Evolutionary conservation across 2,329 filamentous ascomycete species (phyloP).

Genomic region (Furcasterigmium furcatum): DNA sequence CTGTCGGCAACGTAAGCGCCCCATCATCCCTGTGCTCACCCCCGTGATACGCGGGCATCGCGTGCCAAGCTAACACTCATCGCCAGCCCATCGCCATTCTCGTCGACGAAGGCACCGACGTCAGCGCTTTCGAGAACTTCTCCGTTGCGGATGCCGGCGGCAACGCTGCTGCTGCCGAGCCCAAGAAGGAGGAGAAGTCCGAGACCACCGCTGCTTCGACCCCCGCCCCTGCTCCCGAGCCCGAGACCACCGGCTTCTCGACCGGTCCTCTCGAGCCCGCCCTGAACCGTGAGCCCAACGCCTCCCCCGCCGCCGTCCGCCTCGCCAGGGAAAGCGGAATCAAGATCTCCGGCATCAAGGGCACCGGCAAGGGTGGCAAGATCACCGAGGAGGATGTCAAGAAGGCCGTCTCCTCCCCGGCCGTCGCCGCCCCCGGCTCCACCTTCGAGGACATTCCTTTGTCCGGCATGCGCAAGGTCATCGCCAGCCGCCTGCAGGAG

Average conservation of each 20-base stretch:
- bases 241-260: conserved; percentile 54
- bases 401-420: conserved; percentile 66
- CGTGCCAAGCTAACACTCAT: conserved; percentile 6
- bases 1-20: conserved; percentile 82
- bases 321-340: conserved; percentile 84
- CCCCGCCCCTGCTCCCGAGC: conserved; percentile 52
- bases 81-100: conserved; percentile 89
- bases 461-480: conserved; percentile 95
- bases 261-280: conserved; percentile 73
- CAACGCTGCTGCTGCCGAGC: conserved; percentile 60
- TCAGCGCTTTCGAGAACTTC: conserved; percentile 86
- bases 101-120: conserved; percentile 86
- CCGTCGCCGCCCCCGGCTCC: conserved; percentile 54
- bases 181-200: conserved; percentile 64
- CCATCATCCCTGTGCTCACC: neutral
- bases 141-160: conserved; percentile 87
- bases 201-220: conserved; percentile 56
- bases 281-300: conserved; percentile 77
- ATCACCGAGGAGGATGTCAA: conserved; percentile 93
- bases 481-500: conserved; percentile 80
- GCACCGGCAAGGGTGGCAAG: conserved; percentile 78
- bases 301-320: conserved; percentile 71
- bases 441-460: conserved; percentile 81
- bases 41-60: conserved; percentile 6
- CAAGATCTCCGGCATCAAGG: conserved; percentile 75